phyloP scores from a whole-genome alignment of 352 stramenopile genomes.

The Thalassiosira mediterranea region DNA sequence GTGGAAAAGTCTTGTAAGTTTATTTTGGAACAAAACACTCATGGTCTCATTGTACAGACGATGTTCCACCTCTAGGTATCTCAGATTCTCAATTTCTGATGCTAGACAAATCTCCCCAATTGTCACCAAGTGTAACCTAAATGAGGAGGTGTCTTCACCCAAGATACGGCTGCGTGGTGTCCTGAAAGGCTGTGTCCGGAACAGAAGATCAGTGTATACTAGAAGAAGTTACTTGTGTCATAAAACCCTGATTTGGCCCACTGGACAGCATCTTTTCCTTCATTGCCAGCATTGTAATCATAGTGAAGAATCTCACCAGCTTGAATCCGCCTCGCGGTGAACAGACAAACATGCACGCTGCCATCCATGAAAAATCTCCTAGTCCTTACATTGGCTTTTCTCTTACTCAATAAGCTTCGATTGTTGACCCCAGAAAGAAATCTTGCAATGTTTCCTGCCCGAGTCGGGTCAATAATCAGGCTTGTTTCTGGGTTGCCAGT shows the following conservation, averaged over 20 bases:
- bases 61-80: no score
- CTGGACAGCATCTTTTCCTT: conserved; percentile 42
- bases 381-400: conserved; percentile 57
- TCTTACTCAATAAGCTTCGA: conserved; percentile 42
- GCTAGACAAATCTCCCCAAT: no score
- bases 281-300: conserved; percentile 62
- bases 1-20: no score
- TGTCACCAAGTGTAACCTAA: no score
- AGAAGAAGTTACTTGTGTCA: conserved; percentile 65
- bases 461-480: conserved; percentile 61
- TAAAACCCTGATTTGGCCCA: conserved; percentile 57
- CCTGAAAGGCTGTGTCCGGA: no score
- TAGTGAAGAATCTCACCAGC: conserved; percentile 59
- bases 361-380: conserved; percentile 54
- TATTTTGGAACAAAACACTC: no score
- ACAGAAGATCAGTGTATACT: no score
- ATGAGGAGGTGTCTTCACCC: no score
- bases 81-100: no score
- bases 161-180: no score
- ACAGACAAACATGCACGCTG: conserved; percentile 46
- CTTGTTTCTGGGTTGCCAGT: conserved; percentile 45
- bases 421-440: conserved; percentile 67
- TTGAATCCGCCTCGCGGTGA: conserved; percentile 48
- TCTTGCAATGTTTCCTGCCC: conserved; percentile 47
- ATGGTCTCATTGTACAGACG: no score